Conservation (phyloP, 805 yeast genomes). For the Maudiozyma barnettii region DNA sequence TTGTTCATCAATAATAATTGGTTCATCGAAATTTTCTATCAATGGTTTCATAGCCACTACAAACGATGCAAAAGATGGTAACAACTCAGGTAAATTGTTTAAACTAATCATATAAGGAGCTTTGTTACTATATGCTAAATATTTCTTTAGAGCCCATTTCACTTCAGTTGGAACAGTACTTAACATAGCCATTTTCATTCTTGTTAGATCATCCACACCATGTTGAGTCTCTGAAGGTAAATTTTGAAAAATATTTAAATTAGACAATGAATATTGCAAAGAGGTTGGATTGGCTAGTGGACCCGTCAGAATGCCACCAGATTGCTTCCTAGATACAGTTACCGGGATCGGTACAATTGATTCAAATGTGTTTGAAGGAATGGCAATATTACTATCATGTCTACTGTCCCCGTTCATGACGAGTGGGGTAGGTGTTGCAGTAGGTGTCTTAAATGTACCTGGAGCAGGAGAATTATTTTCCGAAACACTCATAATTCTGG, state of each 20-base stretch:
- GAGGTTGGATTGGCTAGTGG: conserved; percentile 4
- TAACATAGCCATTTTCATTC: conserved; percentile 62
- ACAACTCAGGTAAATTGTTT: conserved; percentile 32
- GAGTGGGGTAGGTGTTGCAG: background rate
- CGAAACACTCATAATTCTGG: background rate
- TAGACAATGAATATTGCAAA: conserved; percentile 24
- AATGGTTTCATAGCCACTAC: conserved; percentile 16
- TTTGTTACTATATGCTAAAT: conserved; percentile 32
- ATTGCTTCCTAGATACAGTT: conserved; percentile 23
- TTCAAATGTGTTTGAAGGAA: conserved; percentile 12
- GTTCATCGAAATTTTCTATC: conserved; percentile 17
- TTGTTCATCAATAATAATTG: conserved; percentile 13
- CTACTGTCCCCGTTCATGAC: too few species aligned
- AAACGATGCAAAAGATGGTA: conserved; percentile 33
- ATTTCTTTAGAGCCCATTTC: conserved; percentile 55
- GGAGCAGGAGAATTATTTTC: conserved; percentile 6
- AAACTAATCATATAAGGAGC: conserved; percentile 42
- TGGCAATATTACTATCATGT: too few species aligned
- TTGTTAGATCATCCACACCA: conserved; percentile 54
- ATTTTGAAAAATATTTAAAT: conserved; percentile 25
- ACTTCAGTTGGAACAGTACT: conserved; percentile 58
- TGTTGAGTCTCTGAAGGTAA: conserved; percentile 31
- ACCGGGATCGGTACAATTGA: conserved; percentile 22
- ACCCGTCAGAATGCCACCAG: conserved; percentile 18
- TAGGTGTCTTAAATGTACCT: conserved; percentile 3